These are phyloP conservation scores for Candida maltosa DNA, from an alignment of 805 yeast species.

Conservation along the genomic window DNA sequence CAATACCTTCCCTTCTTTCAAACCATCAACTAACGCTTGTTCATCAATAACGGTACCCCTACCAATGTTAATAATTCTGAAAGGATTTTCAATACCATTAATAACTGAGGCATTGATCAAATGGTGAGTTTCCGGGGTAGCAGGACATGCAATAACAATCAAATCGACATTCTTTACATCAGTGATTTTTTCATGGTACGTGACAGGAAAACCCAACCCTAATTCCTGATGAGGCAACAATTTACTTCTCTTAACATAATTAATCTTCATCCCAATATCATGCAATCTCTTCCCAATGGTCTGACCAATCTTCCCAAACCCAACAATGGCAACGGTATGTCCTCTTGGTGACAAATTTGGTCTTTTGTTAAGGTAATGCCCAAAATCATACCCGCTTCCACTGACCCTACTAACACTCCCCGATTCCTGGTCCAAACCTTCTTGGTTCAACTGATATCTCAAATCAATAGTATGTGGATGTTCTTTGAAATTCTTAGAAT, in stretches of 20 bases:
- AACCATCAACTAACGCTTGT: constrained; percentile 57
- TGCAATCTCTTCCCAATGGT: constrained; percentile 55
- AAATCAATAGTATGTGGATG: constrained; percentile 43
- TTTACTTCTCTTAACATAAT: constrained; percentile 55
- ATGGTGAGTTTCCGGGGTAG: constrained; percentile 53
- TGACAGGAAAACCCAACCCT: constrained; percentile 42
- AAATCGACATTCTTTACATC: constrained; percentile 47
- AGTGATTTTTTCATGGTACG: constrained; percentile 35
- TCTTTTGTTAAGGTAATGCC: constrained; percentile 48
- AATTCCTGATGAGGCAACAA: constrained; percentile 29
- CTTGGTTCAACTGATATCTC: constrained; percentile 35
- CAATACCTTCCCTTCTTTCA: constrained; percentile 55
- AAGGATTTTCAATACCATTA: constrained; percentile 45
- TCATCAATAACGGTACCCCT: constrained; percentile 71
- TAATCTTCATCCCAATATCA: constrained; percentile 62
- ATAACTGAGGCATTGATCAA: constrained; percentile 50
- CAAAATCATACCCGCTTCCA: constrained; percentile 18
- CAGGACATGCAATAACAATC: constrained; percentile 66
- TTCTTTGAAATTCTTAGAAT: constrained; percentile 40
- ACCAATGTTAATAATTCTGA: constrained; percentile 71
- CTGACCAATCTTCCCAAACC: constrained; percentile 75
- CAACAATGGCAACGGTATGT: constrained; percentile 61
- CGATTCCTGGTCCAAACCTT: constrained; percentile 24
- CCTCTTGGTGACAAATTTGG: constrained; percentile 48
- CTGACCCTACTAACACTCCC: constrained; percentile 19